Base-by-base conservation (phyloP, 2,329 filamentous ascomycete genomes). In the Neoascochyta sp. region DNA sequence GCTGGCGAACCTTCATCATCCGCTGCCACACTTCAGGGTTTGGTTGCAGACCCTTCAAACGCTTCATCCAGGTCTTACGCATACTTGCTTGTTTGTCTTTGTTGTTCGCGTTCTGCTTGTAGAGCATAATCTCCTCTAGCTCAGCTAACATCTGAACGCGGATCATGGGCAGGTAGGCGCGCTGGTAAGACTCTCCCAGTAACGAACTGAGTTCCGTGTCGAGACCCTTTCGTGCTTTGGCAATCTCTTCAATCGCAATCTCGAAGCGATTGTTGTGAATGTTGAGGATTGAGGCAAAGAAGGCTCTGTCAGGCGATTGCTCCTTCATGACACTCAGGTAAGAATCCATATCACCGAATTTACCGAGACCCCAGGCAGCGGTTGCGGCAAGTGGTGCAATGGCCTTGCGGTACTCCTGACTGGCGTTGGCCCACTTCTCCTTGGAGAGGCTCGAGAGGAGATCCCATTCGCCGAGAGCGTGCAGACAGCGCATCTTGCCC, bases 131-230 rank as follows among this genome's bases (percentile, higher is more conserved):
- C 60, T 99, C 92, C 60, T 99, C 92, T 3, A 99, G 74, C 63
- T 99, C 92, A 4, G 93, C 92, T 50, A 99, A 79, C 93, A 98
- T 98, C 64, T 99, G 92, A 1, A 98, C 89, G 23, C 92, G 83
- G 24, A 99, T 90, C 37, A 98, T 88, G n/a, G 95, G 90, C 45
- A 90, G 81, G 65, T 99, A 99, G 7, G 92, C 93, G 38, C 92
- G 80, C 52, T 95, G 95, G 64, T 98, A 99, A 2, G 90, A 96
- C 62, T 99, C 92, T 57, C 89, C 93, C n/a, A 99, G 81, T 3
- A 98, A 75, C 4, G 92, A 92, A 51, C 88, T 95, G 19, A 99
- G 75, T 60, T 99, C 93, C 0, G 90, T 94, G 50, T 98, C 93
- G 10, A 99, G 75, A 7, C 87, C 89, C 60, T 96, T 90, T 22